Percentiles rank a stretch among this genome's conserved stretches.
phyloP scores from a whole-genome alignment of 2,329 filamentous ascomycete genomes.

The Paraconiothyrium brasiliense region DNA sequence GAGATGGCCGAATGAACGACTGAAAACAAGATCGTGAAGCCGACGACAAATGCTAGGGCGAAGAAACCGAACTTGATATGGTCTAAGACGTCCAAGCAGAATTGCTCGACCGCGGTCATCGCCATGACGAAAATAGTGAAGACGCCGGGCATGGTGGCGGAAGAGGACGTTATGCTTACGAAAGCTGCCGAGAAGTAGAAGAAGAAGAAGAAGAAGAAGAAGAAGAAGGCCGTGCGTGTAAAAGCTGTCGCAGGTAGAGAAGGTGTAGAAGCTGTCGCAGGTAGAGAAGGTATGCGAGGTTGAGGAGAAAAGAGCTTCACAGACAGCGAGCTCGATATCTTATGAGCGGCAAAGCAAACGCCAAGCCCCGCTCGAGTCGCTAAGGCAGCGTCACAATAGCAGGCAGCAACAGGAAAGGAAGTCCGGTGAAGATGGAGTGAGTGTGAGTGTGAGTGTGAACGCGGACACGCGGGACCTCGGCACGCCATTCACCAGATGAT shows the following conservation, averaged over 20 bases:
- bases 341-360: constrained; percentile 4
- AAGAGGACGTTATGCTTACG: constrained; percentile 2
- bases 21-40: background rate
- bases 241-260: constrained; percentile 1
- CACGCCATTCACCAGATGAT: background rate
- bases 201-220: background rate
- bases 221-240: too few relatives aligned
- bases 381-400: background rate
- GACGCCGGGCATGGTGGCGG: background rate
- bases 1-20: background rate
- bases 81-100: background rate
- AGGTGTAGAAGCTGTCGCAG: constrained; percentile 3
- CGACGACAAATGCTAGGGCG: background rate
- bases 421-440: constrained; percentile 3
- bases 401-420: constrained; percentile 8
- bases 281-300: background rate
- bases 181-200: constrained; percentile 2
- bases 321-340: background rate
- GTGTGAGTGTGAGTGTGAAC: background rate
- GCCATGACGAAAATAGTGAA: background rate
- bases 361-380: background rate
- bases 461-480: background rate
- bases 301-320: constrained; percentile 4
- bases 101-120: background rate
- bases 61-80: background rate